Base-by-base conservation (phyloP, 176 grass and related monocot genomes). In the Phyllostachys edulis region DNA sequence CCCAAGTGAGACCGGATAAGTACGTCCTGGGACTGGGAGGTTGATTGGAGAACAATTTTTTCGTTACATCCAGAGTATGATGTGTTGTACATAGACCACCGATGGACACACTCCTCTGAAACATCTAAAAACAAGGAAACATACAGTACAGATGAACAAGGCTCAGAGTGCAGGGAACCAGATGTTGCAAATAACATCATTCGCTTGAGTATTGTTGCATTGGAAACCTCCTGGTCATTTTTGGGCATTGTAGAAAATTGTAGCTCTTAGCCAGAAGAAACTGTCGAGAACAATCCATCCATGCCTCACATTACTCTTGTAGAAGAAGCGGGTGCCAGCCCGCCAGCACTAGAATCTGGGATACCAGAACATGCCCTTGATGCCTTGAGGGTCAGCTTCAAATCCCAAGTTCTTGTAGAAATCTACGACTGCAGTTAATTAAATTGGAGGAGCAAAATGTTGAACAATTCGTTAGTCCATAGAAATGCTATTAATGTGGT, bases 341-440 rank as follows among this genome's bases (percentile, higher is more conserved):
- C 1, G 15, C 8, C 71, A 26, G 41, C 3, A 18, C 71, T 94
- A 94, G 29, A 86, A 67, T 54, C 69, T 83, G 73, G 92, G 89
- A 89, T 98, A 94, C 96, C 93, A 95, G 89, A 98, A 98, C 96
- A 98, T 95, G 83, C 96, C 96, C 85, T 93, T 95, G 89, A 98
- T 98, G 82, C 96, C 96, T 72, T 92, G 93, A 74, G 96, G 96
- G 86, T 98, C 93, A 16, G 81, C 91, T 89, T 98, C 96, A 51
- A 95, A 98, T 78, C 96, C 96, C 79, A 98, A 75, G 76, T 98
- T 98, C 88, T 93, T 95, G 87, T 98, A 98, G 73, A 98, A 98
- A 90, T 95, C 96, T 49, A 95, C 81, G 62, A 95, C 96, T 98
- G 96, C 85, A 87, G 27, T 76, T 54, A 47, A 85, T 7, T 90